These are phyloP conservation scores for Blastomyces gilchristii DNA, from an alignment of 2,329 filamentous ascomycete genomes.

Conservation along the genomic window DNA sequence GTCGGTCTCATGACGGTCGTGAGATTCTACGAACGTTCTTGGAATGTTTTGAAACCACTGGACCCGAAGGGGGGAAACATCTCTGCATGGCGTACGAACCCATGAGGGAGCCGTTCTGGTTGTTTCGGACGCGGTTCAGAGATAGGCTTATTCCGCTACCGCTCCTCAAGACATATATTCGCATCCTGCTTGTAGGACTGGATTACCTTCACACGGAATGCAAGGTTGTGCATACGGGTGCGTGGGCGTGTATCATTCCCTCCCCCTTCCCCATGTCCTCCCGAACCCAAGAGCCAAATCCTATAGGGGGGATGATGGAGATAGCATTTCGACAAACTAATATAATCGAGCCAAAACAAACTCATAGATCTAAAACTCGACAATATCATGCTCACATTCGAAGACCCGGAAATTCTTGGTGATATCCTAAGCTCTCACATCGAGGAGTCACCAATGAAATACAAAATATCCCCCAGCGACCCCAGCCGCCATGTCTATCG, in stretches of 20 bases:
- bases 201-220: not conserved
- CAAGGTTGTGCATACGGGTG: constrained; percentile 18
- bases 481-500: constrained; percentile 17
- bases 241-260: not conserved
- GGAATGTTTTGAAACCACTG: constrained; percentile 20
- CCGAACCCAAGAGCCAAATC: not conserved
- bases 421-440: constrained; percentile 5
- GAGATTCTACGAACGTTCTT: constrained; percentile 20
- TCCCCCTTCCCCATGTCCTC: too few species aligned
- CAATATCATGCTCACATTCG: constrained; percentile 13
- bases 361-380: constrained; percentile 13
- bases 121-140: constrained; percentile 19
- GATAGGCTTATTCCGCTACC: constrained; percentile 17
- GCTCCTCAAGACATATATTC: constrained; percentile 23
- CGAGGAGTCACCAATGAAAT: constrained; percentile 10
- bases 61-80: constrained; percentile 19
- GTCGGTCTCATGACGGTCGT: constrained; percentile 20
- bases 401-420: constrained; percentile 8
- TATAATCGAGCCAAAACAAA: not conserved
- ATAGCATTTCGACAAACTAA: not conserved
- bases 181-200: constrained; percentile 24
- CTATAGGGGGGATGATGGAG: not conserved
- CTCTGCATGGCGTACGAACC: constrained; percentile 27
- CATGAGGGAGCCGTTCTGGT: constrained; percentile 26
- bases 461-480: constrained; percentile 13